Conservation (phyloP, 805 yeast genomes). For the Candida tibetensis region DNA sequence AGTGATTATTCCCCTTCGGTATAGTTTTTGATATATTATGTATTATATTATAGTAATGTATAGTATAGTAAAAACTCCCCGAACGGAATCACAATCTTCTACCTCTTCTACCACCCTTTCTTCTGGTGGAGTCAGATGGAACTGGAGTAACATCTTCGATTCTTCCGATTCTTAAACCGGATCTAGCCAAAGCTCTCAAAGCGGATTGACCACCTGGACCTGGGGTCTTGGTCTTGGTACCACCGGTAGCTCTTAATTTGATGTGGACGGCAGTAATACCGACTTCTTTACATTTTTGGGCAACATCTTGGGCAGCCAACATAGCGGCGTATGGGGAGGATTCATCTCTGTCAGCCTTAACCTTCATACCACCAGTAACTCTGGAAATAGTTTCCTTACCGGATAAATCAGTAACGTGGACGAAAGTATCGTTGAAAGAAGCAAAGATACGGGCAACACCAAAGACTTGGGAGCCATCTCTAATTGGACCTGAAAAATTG, state of each 20-base stretch:
- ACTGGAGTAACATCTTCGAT: conserved; percentile 99
- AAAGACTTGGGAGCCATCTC: conserved; percentile 95
- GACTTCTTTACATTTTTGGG: conserved; percentile 98
- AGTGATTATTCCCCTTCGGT: not conserved
- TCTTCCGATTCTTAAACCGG: conserved; percentile 99
- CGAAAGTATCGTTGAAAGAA: conserved; percentile 99
- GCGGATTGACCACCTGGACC: conserved; percentile 99
- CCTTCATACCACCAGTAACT: conserved; percentile 99
- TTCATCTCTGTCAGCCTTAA: conserved; percentile 99
- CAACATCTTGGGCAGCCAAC: conserved; percentile 99
- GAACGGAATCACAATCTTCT: conserved; percentile 78
- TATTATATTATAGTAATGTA: not conserved
- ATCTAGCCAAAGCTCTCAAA: conserved; percentile 98
- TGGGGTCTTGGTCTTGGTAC: conserved; percentile 99
- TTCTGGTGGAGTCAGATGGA: conserved; percentile 99
- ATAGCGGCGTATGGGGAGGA: conserved; percentile 99
- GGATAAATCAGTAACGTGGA: conserved; percentile 97
- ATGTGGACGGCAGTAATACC: conserved; percentile 99
- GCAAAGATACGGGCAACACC: conserved; percentile 99
- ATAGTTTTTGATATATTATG: not conserved
- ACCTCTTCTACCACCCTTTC: conserved; percentile 99
- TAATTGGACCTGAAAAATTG: conserved; percentile 44
- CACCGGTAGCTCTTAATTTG: conserved; percentile 99
- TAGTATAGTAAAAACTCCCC: not conserved
- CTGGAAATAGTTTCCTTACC: conserved; percentile 99